phyloP scores from a whole-genome alignment of 805 yeast species.

The Candida pini region DNA sequence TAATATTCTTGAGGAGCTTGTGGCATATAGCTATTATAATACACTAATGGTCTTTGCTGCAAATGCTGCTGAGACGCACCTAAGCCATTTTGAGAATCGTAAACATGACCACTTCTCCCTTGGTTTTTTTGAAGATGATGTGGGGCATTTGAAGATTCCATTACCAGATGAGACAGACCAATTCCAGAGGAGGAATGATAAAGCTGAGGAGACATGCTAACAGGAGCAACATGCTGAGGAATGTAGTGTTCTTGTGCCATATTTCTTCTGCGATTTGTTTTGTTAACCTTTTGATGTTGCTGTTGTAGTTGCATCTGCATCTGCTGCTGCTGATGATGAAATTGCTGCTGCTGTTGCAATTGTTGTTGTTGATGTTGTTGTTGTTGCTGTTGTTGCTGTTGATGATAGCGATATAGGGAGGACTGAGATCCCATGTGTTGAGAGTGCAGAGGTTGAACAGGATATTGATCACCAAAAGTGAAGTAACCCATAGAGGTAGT shows the following conservation, averaged over 20 bases:
- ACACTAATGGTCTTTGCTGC: constrained; percentile 1
- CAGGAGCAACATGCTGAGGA: too few relatives aligned
- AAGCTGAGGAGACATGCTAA: background rate
- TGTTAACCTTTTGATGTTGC: too few relatives aligned
- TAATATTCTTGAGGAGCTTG: constrained; percentile 1
- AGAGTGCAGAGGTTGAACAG: background rate
- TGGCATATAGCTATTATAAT: constrained; percentile 1
- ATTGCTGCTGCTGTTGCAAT: background rate
- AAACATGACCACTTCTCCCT: too few relatives aligned
- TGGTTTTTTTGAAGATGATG: too few relatives aligned
- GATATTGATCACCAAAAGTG: constrained; percentile 1
- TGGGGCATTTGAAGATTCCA: too few relatives aligned
- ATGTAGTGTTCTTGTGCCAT: too few relatives aligned
- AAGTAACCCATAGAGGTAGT: constrained; percentile 10
- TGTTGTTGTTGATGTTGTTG: background rate
- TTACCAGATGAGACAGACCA: background rate
- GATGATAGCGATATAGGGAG: background rate
- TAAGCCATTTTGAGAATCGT: too few relatives aligned
- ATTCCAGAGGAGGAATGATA: background rate
- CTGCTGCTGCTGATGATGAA: background rate
- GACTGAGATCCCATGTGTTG: background rate
- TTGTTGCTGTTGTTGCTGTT: background rate
- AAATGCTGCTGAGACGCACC: constrained; percentile 3
- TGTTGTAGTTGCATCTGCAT: background rate
- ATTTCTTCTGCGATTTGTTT: too few relatives aligned